Conservation (phyloP, 352 stramenopile species). For the Lagenidium sp. region DNA sequence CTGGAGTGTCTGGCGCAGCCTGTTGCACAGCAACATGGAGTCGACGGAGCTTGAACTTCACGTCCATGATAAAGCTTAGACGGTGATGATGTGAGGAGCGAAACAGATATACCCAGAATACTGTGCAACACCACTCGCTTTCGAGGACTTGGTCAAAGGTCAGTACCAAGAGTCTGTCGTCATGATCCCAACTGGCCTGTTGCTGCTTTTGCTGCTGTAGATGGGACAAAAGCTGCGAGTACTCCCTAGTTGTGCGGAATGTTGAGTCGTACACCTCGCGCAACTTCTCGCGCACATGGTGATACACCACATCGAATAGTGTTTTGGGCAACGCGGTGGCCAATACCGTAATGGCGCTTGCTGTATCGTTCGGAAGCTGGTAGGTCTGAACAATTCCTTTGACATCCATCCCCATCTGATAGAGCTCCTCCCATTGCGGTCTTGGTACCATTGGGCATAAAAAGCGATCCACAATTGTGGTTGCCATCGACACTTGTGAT, state of each 20-base stretch:
- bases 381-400: conserved; percentile 5
- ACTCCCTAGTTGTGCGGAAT: conserved; percentile 24
- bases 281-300: conserved; percentile 14
- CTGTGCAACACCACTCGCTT: conserved; percentile 56
- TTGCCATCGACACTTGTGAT: conserved; percentile 17
- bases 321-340: conserved; percentile 11
- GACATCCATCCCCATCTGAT: conserved; percentile 4
- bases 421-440: neutral
- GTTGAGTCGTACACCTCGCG: conserved; percentile 17
- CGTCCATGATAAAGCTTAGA: conserved; percentile 52
- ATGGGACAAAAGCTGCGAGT: conserved; percentile 13
- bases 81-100: conserved; percentile 37
- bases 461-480: conserved; percentile 22
- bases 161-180: conserved; percentile 13
- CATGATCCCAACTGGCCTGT: conserved; percentile 1
- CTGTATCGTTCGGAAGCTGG: conserved; percentile 2
- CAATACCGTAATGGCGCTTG: neutral
- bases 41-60: conserved; percentile 34
- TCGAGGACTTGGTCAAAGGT: conserved; percentile 47
- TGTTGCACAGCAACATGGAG: conserved; percentile 12
- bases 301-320: conserved; percentile 22
- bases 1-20: neutral
- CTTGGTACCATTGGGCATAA: conserved; percentile 1
- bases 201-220: conserved; percentile 9
- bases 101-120: conserved; percentile 70